Percentiles rank a stretch among this genome's conserved stretches.
Evolutionary conservation across 2,329 filamentous ascomycete genomes (phyloP).

Genomic region (Kalmusia sp.): DNA sequence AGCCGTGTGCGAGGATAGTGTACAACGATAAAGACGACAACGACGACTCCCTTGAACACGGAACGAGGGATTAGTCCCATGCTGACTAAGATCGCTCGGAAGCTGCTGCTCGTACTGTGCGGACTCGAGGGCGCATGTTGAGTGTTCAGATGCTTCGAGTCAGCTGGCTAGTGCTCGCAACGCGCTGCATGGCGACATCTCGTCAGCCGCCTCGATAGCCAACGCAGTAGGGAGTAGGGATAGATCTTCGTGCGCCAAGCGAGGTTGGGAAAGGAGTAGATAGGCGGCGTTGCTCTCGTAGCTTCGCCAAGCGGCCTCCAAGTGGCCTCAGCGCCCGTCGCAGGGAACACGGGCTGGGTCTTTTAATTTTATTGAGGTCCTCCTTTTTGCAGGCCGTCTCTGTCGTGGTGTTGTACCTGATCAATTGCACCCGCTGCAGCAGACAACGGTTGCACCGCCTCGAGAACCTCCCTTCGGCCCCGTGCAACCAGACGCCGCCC

Average conservation of each 20-base stretch:
- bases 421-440: slow-evolving; percentile 6
- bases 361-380: slow-evolving; percentile 4
- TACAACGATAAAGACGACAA: too few relatives aligned
- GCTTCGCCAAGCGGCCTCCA: slow-evolving; percentile 1
- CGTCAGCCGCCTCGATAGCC: too few relatives aligned
- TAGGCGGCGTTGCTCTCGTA: slow-evolving; percentile 1
- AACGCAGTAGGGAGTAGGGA: too few relatives aligned
- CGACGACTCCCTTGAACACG: background rate
- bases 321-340: slow-evolving; percentile 6
- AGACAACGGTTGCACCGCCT: slow-evolving; percentile 1
- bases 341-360: background rate
- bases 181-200: too few relatives aligned
- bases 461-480: slow-evolving; percentile 6
- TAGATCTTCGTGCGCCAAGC: too few relatives aligned
- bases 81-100: background rate
- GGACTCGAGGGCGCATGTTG: too few relatives aligned
- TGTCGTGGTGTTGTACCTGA: background rate
- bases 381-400: background rate
- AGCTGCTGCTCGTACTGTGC: too few relatives aligned
- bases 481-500: slow-evolving; percentile 4
- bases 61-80: background rate
- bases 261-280: slow-evolving; percentile 4
- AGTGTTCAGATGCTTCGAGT: too few relatives aligned
- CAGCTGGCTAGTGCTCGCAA: too few relatives aligned
- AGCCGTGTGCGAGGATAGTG: background rate